Conservation (phyloP, 805 yeast genomes). For the Wickerhamiella azymoides region DNA sequence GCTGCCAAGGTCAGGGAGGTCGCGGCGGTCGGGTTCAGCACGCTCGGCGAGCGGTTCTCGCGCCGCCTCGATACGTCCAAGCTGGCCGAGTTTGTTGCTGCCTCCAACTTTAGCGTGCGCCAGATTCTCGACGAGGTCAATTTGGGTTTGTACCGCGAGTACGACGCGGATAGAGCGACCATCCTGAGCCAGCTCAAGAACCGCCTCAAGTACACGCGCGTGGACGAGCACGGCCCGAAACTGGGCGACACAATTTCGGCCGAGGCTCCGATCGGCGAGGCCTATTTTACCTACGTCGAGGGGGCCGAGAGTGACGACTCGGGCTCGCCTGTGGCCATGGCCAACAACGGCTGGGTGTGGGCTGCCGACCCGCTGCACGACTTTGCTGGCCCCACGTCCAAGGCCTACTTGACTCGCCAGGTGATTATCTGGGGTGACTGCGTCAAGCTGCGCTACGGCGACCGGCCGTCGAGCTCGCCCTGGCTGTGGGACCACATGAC, state of each 20-base stretch:
- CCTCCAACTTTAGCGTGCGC: slow-evolving; percentile 20
- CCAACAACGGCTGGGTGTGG: slow-evolving; percentile 99
- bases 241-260: slow-evolving; percentile 46
- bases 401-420: slow-evolving; percentile 77
- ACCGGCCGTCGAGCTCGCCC: slow-evolving; percentile 68
- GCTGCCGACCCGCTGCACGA: slow-evolving; percentile 87
- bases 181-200: slow-evolving; percentile 59
- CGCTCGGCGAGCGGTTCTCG: slow-evolving; percentile 38
- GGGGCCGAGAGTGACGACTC: slow-evolving; percentile 35
- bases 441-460: slow-evolving; percentile 80
- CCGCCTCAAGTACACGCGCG: slow-evolving; percentile 59
- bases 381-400: slow-evolving; percentile 70
- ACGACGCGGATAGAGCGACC: slow-evolving; percentile 56
- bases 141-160: slow-evolving; percentile 51
- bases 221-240: slow-evolving; percentile 73
- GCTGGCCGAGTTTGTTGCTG: slow-evolving; percentile 39
- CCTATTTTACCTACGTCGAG: slow-evolving; percentile 68
- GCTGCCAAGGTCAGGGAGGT: slow-evolving; percentile 31
- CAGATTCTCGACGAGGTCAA: slow-evolving; percentile 64
- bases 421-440: slow-evolving; percentile 98
- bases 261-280: slow-evolving; percentile 57
- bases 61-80: slow-evolving; percentile 39
- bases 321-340: slow-evolving; percentile 45
- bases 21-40: slow-evolving; percentile 29
- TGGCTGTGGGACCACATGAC: slow-evolving; percentile 81